phyloP scores from a whole-genome alignment of 441 rosid genomes.

The Jatropha multifida region DNA sequence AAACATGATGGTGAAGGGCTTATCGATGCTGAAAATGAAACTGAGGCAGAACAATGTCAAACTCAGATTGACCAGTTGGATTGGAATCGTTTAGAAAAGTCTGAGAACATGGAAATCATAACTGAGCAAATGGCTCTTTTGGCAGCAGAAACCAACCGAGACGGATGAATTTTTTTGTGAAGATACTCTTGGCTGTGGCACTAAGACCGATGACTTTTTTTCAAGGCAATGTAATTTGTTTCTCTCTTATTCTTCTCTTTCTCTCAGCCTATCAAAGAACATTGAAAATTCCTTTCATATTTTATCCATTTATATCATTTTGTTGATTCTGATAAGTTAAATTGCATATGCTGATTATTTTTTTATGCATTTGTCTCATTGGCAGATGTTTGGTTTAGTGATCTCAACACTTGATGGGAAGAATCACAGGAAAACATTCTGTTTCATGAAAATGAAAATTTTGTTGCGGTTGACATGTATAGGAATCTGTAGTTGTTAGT shows the following conservation, averaged over 20 bases:
- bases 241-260: background rate
- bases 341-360: constrained; percentile 3
- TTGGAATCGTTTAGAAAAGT: constrained; percentile 34
- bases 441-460: background rate
- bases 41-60: constrained; percentile 32
- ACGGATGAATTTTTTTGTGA: background rate
- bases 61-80: constrained; percentile 26
- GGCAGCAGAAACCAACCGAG: constrained; percentile 38
- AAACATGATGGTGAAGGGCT: constrained; percentile 34
- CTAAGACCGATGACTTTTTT: background rate
- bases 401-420: background rate
- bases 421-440: constrained; percentile 1
- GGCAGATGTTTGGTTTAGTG: constrained; percentile 10
- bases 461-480: background rate
- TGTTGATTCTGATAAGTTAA: background rate
- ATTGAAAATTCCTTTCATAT: background rate
- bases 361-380: background rate
- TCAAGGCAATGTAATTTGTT: constrained; percentile 17
- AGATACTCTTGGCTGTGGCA: background rate
- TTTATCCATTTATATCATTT: background rate
- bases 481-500: background rate
- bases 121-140: constrained; percentile 53
- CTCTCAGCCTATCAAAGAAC: background rate
- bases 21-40: constrained; percentile 35
- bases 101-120: constrained; percentile 46